Percentiles rank a stretch among this genome's conserved stretches.
phyloP scores from a whole-genome alignment of 2,329 filamentous ascomycete genomes.

The Herpotrichia juniperi region DNA sequence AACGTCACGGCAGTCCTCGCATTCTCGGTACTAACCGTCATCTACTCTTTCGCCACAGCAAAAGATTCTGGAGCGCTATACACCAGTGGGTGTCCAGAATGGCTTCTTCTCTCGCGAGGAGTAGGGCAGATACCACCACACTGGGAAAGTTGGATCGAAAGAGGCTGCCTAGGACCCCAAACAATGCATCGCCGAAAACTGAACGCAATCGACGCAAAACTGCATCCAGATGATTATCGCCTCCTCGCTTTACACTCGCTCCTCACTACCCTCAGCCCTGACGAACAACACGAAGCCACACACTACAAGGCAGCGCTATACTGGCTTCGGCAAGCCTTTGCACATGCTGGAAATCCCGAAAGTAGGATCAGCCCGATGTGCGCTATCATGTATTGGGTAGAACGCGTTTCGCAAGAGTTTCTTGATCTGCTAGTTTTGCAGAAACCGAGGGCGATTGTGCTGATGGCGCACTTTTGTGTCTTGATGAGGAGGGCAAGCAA shows the following conservation, averaged over 20 bases:
- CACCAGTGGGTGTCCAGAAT: not conserved
- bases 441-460: slow-evolving; percentile 15
- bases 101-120: slow-evolving; percentile 5
- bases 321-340: slow-evolving; percentile 24
- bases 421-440: slow-evolving; percentile 15
- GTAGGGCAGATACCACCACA: slow-evolving; percentile 15
- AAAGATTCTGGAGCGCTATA: slow-evolving; percentile 7
- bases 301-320: slow-evolving; percentile 16
- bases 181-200: slow-evolving; percentile 19
- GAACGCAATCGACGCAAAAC: slow-evolving; percentile 11
- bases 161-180: slow-evolving; percentile 13
- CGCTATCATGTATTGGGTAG: slow-evolving; percentile 19
- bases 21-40: slow-evolving; percentile 17
- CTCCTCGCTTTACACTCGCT: slow-evolving; percentile 14
- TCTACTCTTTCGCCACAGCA: slow-evolving; percentile 21
- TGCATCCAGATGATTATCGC: slow-evolving; percentile 21
- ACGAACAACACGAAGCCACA: slow-evolving; percentile 9
- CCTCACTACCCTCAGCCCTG: slow-evolving; percentile 9
- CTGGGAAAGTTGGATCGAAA: slow-evolving; percentile 19
- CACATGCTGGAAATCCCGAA: slow-evolving; percentile 12
- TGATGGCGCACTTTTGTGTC: slow-evolving; percentile 19
- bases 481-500: slow-evolving; percentile 15
- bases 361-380: slow-evolving; percentile 17
- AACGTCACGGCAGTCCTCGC: slow-evolving; percentile 19
- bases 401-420: slow-evolving; percentile 14